A percentile compares a stretch with the other conserved stretches of the same genome.
These are phyloP conservation scores for Leishmania guyanensis DNA, from an alignment of 208 protist species.

Conservation along the genomic window DNA sequence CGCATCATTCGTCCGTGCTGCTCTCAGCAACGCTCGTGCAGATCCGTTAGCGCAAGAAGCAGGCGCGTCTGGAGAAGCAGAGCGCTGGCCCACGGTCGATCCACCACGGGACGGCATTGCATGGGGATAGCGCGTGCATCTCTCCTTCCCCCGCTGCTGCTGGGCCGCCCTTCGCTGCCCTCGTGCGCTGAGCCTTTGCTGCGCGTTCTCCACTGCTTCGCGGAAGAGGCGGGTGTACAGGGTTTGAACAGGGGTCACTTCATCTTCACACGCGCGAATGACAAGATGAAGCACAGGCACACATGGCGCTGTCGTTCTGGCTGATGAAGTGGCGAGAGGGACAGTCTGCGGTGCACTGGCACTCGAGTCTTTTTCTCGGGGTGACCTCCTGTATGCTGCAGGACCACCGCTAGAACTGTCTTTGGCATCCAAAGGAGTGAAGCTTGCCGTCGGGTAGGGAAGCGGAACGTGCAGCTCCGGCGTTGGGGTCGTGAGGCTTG, in stretches of 20 bases:
- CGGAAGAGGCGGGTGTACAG: constrained; percentile 16
- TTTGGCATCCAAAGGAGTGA: neutral
- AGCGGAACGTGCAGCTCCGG: neutral
- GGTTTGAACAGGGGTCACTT: constrained; percentile 10
- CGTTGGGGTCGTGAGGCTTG: neutral
- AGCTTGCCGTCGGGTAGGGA: neutral
- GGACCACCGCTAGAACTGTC: neutral
- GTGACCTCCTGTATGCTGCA: neutral
- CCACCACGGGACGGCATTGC: neutral
- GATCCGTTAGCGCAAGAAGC: neutral
- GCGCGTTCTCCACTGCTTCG: constrained; percentile 20
- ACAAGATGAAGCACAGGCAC: constrained; percentile 21
- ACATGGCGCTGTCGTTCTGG: neutral
- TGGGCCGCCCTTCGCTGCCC: neutral
- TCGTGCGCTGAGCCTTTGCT: constrained; percentile 10
- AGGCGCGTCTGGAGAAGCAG: neutral
- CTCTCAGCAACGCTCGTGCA: neutral
- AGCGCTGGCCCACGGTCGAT: neutral
- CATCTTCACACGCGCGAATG: neutral
- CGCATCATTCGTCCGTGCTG: neutral
- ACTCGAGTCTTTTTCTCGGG: neutral
- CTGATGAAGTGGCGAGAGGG: neutral
- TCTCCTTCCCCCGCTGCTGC: constrained; percentile 7
- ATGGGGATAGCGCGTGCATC: constrained; percentile 13
- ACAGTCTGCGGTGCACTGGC: neutral